A percentile compares a stretch with the other conserved stretches of the same genome.
phyloP scores from a whole-genome alignment of 2,329 filamentous ascomycete genomes.

The Fusarium annulatum region DNA sequence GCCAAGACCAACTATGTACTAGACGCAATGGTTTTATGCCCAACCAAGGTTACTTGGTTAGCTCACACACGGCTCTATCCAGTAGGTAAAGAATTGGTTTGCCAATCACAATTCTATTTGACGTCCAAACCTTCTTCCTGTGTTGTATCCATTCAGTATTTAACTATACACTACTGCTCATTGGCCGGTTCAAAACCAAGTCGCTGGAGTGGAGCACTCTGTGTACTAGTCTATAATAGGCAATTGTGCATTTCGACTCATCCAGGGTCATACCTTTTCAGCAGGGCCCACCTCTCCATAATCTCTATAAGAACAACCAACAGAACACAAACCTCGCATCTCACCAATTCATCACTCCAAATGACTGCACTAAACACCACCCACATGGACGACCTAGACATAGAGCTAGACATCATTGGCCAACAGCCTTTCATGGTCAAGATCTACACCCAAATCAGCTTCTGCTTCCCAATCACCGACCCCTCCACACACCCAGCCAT shows the following conservation, averaged over 20 bases:
- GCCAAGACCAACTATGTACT: too few species aligned
- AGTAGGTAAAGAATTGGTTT: too few species aligned
- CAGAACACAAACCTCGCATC: background rate
- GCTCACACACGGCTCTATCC: too few species aligned
- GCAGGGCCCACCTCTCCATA: fast-evolving
- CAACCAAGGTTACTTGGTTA: too few species aligned
- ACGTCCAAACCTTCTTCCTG: too few species aligned
- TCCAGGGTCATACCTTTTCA: background rate
- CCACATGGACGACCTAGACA: conserved; percentile 11
- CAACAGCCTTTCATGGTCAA: conserved; percentile 52
- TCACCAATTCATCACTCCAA: background rate
- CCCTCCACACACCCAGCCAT: conserved; percentile 41
- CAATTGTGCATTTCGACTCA: conserved; percentile 14
- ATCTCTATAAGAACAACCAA: background rate
- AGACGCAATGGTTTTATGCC: too few species aligned
- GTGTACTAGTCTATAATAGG: background rate
- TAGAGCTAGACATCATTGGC: conserved; percentile 55
- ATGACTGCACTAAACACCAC: conserved; percentile 6
- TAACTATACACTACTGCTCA: too few species aligned
- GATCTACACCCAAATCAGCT: conserved; percentile 60
- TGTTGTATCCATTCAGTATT: too few species aligned
- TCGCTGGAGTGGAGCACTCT: too few species aligned
- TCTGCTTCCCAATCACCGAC: conserved; percentile 51
- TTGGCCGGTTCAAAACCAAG: too few species aligned
- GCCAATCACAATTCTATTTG: too few species aligned